Base-by-base conservation (phyloP, 1,139 yeast species). In the Scheffersomyces cryptocercus region DNA sequence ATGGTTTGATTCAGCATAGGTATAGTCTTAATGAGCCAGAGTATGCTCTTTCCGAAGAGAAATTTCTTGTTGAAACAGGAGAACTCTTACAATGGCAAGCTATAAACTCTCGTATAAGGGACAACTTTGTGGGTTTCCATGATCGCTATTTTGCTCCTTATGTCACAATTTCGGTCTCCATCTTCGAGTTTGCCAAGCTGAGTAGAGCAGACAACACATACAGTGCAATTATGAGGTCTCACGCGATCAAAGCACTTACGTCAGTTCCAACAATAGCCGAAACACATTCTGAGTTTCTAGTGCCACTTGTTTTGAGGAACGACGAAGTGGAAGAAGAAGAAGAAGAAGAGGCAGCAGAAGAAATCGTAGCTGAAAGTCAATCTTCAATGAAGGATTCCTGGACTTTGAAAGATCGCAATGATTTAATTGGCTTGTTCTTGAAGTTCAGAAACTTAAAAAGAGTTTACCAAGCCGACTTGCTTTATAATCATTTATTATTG, bases 191-290 rank as follows among this genome's bases (percentile, higher is more conserved):
- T 36, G 64, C 73, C 1, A 67, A 70, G 45, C 50, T 52, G 4
- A 50, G 55, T 37, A 64, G 77, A 44, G 73, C 72, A 2, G 61
- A 62, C 12, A 48, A 62, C 26, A 51, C 51, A 3, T 73, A 58
- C 43, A 72, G 77, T 15, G 64, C 62, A 4, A 67, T 73, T 42
- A 60, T 77, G 52, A 65, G 86, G 42, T 55, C 68, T 2, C 78
- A 80, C 48, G 72, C 77, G 1, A 64, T 84, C 20, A 73, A 75
- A 45, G 73, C 81, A 0, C 66, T 89, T 45, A 56, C 66, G 11
- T 65, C 72, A 28, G 66, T 84, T 8, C 90, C 97, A 1, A 67
- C 70, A 13, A 52, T 88, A 30, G 95, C 88, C 1, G 97, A 89
- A 59, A 61, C 66, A 13, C 77, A 85, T 54, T 78, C 84, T 2